Evolutionary conservation across 2,329 filamentous ascomycete species (phyloP).

Genomic region (Ilyonectria sp.): DNA sequence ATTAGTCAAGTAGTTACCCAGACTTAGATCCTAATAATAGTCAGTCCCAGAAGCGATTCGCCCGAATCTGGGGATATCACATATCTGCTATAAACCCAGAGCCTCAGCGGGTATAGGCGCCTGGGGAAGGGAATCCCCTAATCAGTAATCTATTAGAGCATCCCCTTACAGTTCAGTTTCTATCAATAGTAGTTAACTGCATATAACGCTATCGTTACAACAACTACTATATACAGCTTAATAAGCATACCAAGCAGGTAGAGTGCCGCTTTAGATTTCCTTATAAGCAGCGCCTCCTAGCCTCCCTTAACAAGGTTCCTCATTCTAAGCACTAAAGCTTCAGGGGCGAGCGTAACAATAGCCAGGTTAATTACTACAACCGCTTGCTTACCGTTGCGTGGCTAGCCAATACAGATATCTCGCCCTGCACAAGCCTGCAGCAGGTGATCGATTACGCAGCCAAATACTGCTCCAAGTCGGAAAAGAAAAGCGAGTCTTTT

Average conservation of each 20-base stretch:
- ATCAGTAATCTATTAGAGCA: background rate
- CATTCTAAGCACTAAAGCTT: no score
- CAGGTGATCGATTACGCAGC: no score
- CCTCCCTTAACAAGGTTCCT: no score
- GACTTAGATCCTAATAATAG: background rate
- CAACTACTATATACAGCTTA: background rate
- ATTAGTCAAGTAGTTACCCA: background rate
- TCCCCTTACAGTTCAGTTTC: background rate
- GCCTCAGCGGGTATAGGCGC: background rate
- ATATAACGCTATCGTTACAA: background rate
- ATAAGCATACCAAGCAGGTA: background rate
- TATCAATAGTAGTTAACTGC: background rate
- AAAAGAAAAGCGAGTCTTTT: no score
- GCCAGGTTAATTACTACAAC: no score
- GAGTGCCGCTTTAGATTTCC: background rate
- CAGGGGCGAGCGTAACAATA: no score
- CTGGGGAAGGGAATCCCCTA: background rate
- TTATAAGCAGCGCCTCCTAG: background rate
- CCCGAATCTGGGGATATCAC: background rate
- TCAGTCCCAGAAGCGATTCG: background rate
- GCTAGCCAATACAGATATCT: no score
- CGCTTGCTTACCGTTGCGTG: no score
- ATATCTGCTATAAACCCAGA: background rate
- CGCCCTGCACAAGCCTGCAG: no score
- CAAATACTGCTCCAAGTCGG: no score